Percentiles rank a stretch among this genome's conserved stretches.
phyloP scores from a whole-genome alignment of 345 rosid species.

The Eucalyptus lansdowneana region DNA sequence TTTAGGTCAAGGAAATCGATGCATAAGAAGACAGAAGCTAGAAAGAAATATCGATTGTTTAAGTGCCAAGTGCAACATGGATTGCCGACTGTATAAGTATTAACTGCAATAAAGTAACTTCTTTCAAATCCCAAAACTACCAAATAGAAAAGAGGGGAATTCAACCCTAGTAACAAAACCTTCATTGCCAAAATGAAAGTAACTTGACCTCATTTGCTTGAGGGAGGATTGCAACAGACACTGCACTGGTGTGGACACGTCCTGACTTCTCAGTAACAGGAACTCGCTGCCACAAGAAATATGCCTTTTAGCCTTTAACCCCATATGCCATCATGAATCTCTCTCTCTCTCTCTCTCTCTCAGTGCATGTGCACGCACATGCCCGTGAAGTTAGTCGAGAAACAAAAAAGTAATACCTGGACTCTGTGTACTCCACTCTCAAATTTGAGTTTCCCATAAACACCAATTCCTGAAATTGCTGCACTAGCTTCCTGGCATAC shows the following conservation, averaged over 20 bases:
- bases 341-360: not conserved
- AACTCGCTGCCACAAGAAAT: constrained; percentile 65
- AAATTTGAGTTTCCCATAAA: constrained; percentile 89
- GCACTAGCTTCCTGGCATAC: constrained; percentile 86
- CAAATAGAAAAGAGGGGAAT: not conserved
- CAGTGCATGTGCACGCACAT: not conserved
- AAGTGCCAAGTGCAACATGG: not conserved
- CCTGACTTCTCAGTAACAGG: constrained; percentile 94
- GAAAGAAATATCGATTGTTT: not conserved
- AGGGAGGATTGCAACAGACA: constrained; percentile 95
- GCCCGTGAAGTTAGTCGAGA: not conserved
- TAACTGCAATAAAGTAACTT: not conserved
- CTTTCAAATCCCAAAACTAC: not conserved
- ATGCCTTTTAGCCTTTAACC: constrained; percentile 1
- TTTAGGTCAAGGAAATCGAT: not conserved
- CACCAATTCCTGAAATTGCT: constrained; percentile 66
- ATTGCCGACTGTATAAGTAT: not conserved
- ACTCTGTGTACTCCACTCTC: constrained; percentile 99
- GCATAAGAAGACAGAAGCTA: not conserved
- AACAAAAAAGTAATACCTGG: constrained; percentile 37
- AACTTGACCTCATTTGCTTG: constrained; percentile 79
- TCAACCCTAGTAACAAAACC: not conserved
- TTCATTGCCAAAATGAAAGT: not conserved
- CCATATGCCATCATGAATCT: not conserved
- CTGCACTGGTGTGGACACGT: constrained; percentile 85